These are phyloP conservation scores for Gloeopeniophorella convolvens DNA, from an alignment of 768 basidiomycete species.

Conservation along the genomic window DNA sequence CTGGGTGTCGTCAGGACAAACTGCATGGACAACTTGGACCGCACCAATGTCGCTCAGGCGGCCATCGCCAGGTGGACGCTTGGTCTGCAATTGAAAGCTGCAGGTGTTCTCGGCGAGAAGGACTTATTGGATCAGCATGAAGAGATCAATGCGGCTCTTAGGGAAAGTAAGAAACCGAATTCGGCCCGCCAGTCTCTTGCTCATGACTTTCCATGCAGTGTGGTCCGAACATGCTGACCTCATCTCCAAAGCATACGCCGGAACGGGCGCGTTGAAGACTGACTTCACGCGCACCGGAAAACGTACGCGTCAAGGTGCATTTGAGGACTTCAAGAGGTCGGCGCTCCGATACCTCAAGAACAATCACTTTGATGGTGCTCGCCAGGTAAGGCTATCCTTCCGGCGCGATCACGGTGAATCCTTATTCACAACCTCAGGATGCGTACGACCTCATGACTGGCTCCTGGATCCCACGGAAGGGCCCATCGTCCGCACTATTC, in stretches of 20 bases:
- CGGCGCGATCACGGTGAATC: neutral
- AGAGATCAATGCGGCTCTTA: constrained; percentile 72
- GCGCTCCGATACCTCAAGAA: constrained; percentile 86
- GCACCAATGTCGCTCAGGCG: constrained; percentile 95
- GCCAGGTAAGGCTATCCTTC: constrained; percentile 49
- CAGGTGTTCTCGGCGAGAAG: constrained; percentile 64
- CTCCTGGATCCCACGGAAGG: constrained; percentile 77
- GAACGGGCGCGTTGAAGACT: constrained; percentile 92
- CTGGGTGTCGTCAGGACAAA: constrained; percentile 83
- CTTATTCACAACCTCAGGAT: constrained; percentile 48
- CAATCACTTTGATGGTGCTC: constrained; percentile 91
- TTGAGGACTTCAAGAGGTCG: constrained; percentile 87
- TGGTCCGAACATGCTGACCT: constrained; percentile 97
- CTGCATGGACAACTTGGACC: constrained; percentile 96
- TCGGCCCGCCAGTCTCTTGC: neutral
- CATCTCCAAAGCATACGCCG: constrained; percentile 87
- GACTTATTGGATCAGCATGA: constrained; percentile 80
- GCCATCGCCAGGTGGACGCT: constrained; percentile 84
- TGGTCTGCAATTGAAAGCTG: constrained; percentile 63
- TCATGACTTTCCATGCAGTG: constrained; percentile 47
- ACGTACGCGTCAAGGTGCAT: constrained; percentile 68
- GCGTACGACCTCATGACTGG: constrained; percentile 94
- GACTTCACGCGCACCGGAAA: constrained; percentile 95
- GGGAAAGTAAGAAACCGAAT: constrained; percentile 60
- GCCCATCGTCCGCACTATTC: constrained; percentile 60